Evolutionary conservation across 305 asterid genomes (phyloP), one percentile per base, ranked within the genome.

Genomic region (Fraxinus sp.): DNA sequence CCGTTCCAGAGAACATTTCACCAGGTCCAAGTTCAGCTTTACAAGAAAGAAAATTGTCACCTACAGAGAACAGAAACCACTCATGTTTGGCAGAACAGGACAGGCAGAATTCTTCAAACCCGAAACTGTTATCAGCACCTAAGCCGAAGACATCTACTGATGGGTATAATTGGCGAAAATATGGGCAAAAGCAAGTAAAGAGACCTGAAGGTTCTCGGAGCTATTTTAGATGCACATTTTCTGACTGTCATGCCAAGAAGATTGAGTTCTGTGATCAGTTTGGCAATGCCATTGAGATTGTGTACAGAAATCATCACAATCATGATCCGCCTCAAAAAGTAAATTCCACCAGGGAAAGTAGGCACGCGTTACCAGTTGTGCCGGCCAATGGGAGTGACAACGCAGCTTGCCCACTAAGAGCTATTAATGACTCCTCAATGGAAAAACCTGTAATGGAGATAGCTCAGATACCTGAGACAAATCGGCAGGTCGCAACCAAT

Each of bases 141-240:
- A 77, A 82, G 76, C 88, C 68, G 13, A 94, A 86, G 86, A 87
- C 87, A 75, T 88, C 93, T 66, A 84, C 88, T 76, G 98, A 94
- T 87, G 98, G 97, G 86, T 94, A 88, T 88, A 94, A 94, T 85
- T 94, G 97, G 97, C 91, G 97, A 83, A 94, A 94, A 89, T 94
- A 94, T 84, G 97, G 97, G 81, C 97, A 94, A 83, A 94, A 94
- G 92, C 95, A 91, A 90, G 97, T 94, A 82, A 94, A 92, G 91
- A 92, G 93, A 86, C 97, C 98, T 78, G 93, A 89, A 88, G 97
- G 98, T 82, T 92, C 94, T 83, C 92, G 97, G 52, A 95, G 97
- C 90, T 95, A 93, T 87, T 93, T 90, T 87, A 89, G 94, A 89
- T 95, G 98, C 91, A 91, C 97, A 73, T 84, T 89, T 83, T 88